Percentiles rank a stretch among this genome's conserved stretches.
Conservation (phyloP, 83 land plant species). For the Thuja plicata region DNA sequence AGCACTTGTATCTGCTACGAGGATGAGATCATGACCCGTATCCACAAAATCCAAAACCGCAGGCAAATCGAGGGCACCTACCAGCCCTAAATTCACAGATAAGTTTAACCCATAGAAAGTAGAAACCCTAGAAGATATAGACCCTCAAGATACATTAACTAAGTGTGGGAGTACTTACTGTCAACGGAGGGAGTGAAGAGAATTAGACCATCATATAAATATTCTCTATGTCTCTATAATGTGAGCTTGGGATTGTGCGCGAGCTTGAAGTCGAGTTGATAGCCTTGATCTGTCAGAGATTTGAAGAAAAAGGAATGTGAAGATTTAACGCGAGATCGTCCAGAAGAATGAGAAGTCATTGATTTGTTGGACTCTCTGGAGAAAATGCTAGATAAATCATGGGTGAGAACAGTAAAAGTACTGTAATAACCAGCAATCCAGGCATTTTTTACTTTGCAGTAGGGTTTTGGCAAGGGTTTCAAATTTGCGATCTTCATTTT, state of each 20-base stretch:
- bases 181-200: constrained; percentile 76
- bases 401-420: constrained; percentile 22
- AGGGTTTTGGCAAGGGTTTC: constrained; percentile 3
- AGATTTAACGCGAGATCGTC: constrained; percentile 79
- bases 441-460: constrained; percentile 7
- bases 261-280: constrained; percentile 80
- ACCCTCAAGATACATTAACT: neutral
- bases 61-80: constrained; percentile 71
- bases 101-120: neutral
- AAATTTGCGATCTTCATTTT: neutral
- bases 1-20: constrained; percentile 72
- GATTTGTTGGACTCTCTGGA: constrained; percentile 69
- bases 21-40: constrained; percentile 87
- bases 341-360: constrained; percentile 77
- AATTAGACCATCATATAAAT: constrained; percentile 78
- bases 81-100: constrained; percentile 57
- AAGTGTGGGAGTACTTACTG: constrained; percentile 42
- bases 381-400: constrained; percentile 44
- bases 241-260: constrained; percentile 82
- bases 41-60: constrained; percentile 86
- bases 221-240: constrained; percentile 82
- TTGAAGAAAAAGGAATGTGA: constrained; percentile 94
- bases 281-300: constrained; percentile 77
- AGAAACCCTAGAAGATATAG: neutral
- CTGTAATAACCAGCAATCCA: neutral